Evolutionary conservation across 371 early-diverging fungal species (phyloP), one percentile per base, ranked within the genome.

Genomic region (Mortierella sp.): DNA sequence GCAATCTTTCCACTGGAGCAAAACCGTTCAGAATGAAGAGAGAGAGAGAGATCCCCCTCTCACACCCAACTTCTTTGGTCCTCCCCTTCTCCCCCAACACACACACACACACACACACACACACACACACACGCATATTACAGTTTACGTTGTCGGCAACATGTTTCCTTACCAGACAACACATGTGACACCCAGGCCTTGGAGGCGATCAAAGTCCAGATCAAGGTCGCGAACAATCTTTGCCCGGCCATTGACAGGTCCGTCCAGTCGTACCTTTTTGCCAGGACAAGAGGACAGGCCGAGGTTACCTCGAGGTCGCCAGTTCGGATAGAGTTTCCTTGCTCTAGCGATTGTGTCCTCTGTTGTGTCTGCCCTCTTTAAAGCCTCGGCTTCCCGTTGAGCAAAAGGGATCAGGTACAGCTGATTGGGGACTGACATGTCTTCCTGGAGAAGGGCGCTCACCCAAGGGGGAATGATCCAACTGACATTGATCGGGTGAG

Each of bases 271-370:
- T 2, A 94, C 93, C 69, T 94, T 93, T 71, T 94, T 94, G 19
- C 95, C 95, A 0, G 95, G 95, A 81, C 94, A 93, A 4, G 91
- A 91, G 60, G 90, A 91, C 44, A 94, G 74, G 7, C 90, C 92
- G 48, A 94, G 66, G 67, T 93, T 94, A 4, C 89, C 89, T 50
- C 79, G 59, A 15, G 68, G 79, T 37, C 69, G 58, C 79, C 79
- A 77, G 29, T 69, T 53, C 7, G 72, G 64, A 25, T 68, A 72
- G 3, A 61, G 62, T 47, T 59, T 58, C 51, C 48, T 68, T 29
- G 79, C 79, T 1, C 68, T 55, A 14, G 60, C 55, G 64, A 68
- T 21, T 14, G 60, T 62, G 53, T 81, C 63, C 58, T 66, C 62
- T 45, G 45, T n/a, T 14, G 28, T 62, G 9, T 53, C 60, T 48